Conservation (phyloP, 2,329 filamentous ascomycete species). For the Pseudofabraea citricarpa region DNA sequence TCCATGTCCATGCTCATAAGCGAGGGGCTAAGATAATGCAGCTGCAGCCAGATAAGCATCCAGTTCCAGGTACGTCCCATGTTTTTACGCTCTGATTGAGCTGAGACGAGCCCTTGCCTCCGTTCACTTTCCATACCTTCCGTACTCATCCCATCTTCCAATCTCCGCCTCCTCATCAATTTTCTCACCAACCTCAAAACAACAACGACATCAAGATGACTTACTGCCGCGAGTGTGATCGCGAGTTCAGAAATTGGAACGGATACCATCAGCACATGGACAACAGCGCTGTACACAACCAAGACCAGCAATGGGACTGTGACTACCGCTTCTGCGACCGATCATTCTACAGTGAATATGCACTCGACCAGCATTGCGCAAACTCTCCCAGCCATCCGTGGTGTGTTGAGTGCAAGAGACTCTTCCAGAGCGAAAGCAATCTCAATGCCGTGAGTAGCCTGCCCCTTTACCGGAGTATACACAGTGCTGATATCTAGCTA, state of each 20-base stretch:
- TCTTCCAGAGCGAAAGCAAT: conserved; percentile 17
- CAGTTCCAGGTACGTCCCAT: too few species aligned
- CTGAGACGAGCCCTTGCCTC: too few species aligned
- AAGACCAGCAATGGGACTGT: conserved; percentile 13
- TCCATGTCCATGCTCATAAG: too few species aligned
- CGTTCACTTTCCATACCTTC: too few species aligned
- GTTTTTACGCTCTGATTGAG: too few species aligned
- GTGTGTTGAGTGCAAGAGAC: conserved; percentile 14
- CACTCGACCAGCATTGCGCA: conserved; percentile 17
- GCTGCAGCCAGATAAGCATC: too few species aligned
- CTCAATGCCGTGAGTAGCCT: conserved; percentile 16
- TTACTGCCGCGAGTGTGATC: conserved; percentile 7
- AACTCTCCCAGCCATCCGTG: conserved; percentile 12
- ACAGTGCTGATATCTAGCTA: conserved; percentile 26
- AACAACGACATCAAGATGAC: too few species aligned
- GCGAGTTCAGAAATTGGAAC: conserved; percentile 7
- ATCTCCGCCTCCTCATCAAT: too few species aligned
- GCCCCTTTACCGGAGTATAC: too few species aligned
- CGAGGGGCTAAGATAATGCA: too few species aligned
- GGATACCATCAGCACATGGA: conserved; percentile 14
- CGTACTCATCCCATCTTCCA: too few species aligned
- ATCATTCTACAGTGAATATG: conserved; percentile 7
- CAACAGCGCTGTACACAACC: conserved; percentile 11
- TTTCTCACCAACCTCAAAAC: too few species aligned
- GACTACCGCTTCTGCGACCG: conserved; percentile 12